Conservation (phyloP, 805 yeast genomes). For the Cyberlindnera subsufficiens region DNA sequence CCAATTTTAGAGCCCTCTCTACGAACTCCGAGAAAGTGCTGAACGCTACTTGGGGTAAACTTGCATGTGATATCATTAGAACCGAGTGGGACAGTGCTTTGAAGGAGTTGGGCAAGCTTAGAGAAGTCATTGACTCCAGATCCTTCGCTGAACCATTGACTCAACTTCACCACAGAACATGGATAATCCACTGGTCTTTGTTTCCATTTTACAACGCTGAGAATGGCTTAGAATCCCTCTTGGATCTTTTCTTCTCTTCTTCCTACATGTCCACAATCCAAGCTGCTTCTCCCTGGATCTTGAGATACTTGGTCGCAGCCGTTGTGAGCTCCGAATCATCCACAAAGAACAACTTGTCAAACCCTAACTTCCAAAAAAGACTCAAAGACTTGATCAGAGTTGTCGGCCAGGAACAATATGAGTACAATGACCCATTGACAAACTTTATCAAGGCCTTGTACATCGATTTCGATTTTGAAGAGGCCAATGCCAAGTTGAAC, state of each 20-base stretch:
- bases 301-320: conserved; percentile 61
- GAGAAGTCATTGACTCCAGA: conserved; percentile 55
- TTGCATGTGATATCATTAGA: conserved; percentile 54
- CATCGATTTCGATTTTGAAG: conserved; percentile 53
- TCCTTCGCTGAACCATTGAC: conserved; percentile 45
- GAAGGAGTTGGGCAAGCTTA: conserved; percentile 46
- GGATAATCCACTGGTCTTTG: conserved; percentile 67
- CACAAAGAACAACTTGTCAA: conserved; percentile 22
- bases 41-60: conserved; percentile 63
- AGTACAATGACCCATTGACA: conserved; percentile 61
- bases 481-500: conserved; percentile 41
- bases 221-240: conserved; percentile 45
- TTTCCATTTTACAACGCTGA: conserved; percentile 55
- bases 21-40: conserved; percentile 42
- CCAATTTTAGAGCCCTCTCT: conserved; percentile 51
- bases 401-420: conserved; percentile 57
- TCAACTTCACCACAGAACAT: conserved; percentile 58
- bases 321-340: conserved; percentile 35
- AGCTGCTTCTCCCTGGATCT: conserved; percentile 67
- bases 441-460: conserved; percentile 49
- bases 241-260: conserved; percentile 53
- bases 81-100: conserved; percentile 47
- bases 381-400: conserved; percentile 53
- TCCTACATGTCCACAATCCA: conserved; percentile 62
- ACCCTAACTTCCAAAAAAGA: conserved; percentile 41